phyloP scores from a whole-genome alignment of 768 basidiomycete genomes.

The Termitomyces heimii region DNA sequence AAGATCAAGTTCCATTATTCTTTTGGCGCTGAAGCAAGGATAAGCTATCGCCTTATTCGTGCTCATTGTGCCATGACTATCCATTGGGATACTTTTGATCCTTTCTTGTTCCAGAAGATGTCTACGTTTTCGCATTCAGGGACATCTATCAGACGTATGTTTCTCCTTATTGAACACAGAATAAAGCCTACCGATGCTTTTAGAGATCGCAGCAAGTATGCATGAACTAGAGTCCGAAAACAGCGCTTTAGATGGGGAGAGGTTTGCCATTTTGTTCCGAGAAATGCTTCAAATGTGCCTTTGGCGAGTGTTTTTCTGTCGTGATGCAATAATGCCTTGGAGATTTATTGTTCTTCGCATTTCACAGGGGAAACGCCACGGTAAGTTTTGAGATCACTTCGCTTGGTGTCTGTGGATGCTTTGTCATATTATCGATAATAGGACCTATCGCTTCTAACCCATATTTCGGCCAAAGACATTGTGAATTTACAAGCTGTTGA shows the following conservation, averaged over 20 bases:
- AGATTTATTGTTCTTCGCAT: conserved; percentile 20
- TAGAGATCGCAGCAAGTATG: conserved; percentile 73
- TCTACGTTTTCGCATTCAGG: conserved; percentile 78
- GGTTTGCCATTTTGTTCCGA: conserved; percentile 60
- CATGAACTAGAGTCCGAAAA: conserved; percentile 55
- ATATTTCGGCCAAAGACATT: conserved; percentile 79
- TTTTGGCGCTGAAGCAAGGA: background rate
- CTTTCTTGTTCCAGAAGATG: conserved; percentile 76
- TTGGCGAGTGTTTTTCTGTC: conserved; percentile 40
- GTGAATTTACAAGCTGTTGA: conserved; percentile 78
- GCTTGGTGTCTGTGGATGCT: background rate
- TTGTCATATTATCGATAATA: conserved; percentile 19
- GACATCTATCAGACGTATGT: conserved; percentile 71
- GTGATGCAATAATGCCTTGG: background rate
- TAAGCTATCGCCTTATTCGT: conserved; percentile 79
- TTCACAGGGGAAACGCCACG: conserved; percentile 89
- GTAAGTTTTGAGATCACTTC: conserved; percentile 29
- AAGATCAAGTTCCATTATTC: background rate
- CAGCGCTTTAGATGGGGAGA: conserved; percentile 40
- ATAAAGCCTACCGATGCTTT: background rate
- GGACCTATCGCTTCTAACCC: conserved; percentile 90
- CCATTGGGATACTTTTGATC: conserved; percentile 76
- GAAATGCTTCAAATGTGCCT: conserved; percentile 91
- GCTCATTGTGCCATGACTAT: conserved; percentile 61
- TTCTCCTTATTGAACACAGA: background rate